Evolutionary conservation across 176 grass and related monocot genomes (phyloP).

Genomic region (Cocos nucifera): DNA sequence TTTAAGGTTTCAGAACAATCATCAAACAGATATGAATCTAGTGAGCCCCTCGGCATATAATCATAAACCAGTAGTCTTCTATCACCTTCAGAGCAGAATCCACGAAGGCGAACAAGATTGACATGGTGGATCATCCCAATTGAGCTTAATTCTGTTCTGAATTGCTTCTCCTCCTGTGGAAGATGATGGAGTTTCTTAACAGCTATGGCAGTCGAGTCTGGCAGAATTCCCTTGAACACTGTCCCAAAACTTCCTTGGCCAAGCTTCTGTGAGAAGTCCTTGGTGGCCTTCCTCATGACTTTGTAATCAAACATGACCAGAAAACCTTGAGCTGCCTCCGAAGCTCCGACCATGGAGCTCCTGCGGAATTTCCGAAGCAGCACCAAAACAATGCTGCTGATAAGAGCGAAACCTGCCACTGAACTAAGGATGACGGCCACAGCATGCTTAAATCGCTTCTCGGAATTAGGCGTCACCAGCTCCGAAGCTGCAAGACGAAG

Average conservation of each 20-base stretch:
- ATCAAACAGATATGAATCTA: conserved; percentile 17
- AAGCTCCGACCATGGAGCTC: background rate
- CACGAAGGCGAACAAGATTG: conserved; percentile 25
- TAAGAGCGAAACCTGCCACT: too few relatives aligned
- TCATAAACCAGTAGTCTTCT: conserved; percentile 19
- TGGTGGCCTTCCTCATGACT: conserved; percentile 13
- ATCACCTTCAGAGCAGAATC: conserved; percentile 4
- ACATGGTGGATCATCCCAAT: conserved; percentile 38
- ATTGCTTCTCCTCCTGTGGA: conserved; percentile 28
- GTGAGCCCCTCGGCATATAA: conserved; percentile 19
- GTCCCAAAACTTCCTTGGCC: conserved; percentile 34
- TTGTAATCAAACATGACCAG: background rate
- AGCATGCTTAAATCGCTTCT: too few relatives aligned
- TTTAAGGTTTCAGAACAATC: background rate
- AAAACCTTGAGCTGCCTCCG: background rate
- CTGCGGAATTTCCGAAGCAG: too few relatives aligned
- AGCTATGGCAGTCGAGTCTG: conserved; percentile 3
- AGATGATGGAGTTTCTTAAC: conserved; percentile 28
- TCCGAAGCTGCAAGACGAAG: too few relatives aligned
- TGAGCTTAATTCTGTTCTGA: conserved; percentile 30
- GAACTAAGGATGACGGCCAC: too few relatives aligned
- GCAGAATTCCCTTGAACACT: conserved; percentile 29
- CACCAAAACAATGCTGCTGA: too few relatives aligned
- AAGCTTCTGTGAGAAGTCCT: conserved; percentile 24
- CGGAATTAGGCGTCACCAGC: too few relatives aligned